Evolutionary conservation across 2,329 filamentous ascomycete genomes (phyloP), one percentile per base, ranked within the genome.

Genomic region (Epichloe hybrida): DNA sequence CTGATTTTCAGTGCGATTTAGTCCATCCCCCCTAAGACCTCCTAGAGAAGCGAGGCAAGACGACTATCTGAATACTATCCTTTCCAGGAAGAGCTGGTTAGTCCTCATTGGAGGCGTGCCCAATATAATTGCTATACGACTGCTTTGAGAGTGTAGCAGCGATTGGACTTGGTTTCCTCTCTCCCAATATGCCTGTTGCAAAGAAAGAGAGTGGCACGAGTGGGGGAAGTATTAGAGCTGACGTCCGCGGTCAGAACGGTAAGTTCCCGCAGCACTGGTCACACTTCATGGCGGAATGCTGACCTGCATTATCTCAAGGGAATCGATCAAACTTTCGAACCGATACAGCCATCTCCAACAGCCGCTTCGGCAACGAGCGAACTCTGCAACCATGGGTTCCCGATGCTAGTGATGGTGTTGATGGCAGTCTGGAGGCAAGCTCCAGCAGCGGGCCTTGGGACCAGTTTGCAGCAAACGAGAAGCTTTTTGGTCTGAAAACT

Each of bases 391-490:
- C 77, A 59, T 97, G 90, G 89, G 80, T 89, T 50, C 81, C 87
- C 6, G 83, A 82, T 56, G 66, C 75, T 15, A 60, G 53, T 42
- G 81, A 83, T 55, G 76, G 76, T 31, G 66, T 79, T 40, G 84
- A 90, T 61, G 74, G 86, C 56, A 84, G 84, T 46, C 74, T 96
- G 23, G 88, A 93, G 60, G 79, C 72, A 48, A 59, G 73, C 2
- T 59, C 64, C n/a, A 67, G 64, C 49, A 61, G 67, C 15, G 72
- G 69, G 6, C 72, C 69, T 9, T 98, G 93, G 93, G 91, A 98
- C 64, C 93, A 98, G 66, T 98, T 98, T 62, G 86, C 87, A 52
- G 83, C 79, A 55, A 97, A 97, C 62, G 87, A 94, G 68, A 77
- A 81, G 51, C 80, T 88, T 34, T 97, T 95, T 62, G 93, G 93